Conservation (phyloP, 192 early-diverging fungal species). For the Obelidium mucronatum region DNA sequence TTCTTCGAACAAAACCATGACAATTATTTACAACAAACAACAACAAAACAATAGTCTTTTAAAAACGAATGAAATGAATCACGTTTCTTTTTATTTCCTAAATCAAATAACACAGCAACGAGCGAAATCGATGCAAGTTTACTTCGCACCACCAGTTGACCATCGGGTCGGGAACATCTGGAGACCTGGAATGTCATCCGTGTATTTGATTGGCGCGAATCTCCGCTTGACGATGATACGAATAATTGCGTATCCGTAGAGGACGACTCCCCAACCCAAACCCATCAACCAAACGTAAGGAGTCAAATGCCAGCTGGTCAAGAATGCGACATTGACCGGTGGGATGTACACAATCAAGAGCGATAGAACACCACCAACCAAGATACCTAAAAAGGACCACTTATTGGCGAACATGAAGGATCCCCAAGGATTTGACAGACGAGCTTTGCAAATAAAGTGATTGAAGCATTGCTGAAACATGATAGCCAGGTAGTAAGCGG, state of each 20-base stretch:
- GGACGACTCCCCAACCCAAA: slow-evolving; percentile 52
- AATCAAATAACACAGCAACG: too few relatives aligned
- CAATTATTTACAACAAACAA: too few relatives aligned
- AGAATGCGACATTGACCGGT: slow-evolving; percentile 47
- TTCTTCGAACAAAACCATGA: too few relatives aligned
- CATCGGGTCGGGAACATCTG: slow-evolving; percentile 76
- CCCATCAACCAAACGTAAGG: slow-evolving; percentile 85
- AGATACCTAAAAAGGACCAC: slow-evolving; percentile 42
- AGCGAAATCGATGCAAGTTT: too few relatives aligned
- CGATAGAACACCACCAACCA: slow-evolving; percentile 62
- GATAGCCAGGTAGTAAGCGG: slow-evolving; percentile 76
- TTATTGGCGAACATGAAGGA: slow-evolving; percentile 81
- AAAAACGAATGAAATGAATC: too few relatives aligned
- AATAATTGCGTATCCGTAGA: neutral
- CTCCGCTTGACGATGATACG: neutral
- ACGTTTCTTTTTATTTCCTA: too few relatives aligned
- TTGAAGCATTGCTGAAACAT: slow-evolving; percentile 93
- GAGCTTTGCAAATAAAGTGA: slow-evolving; percentile 90
- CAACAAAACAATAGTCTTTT: too few relatives aligned
- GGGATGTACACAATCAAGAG: slow-evolving; percentile 61
- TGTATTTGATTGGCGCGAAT: slow-evolving; percentile 33
- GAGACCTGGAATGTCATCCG: slow-evolving; percentile 78
- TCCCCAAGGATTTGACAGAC: slow-evolving; percentile 79
- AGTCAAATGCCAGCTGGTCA: slow-evolving; percentile 64
- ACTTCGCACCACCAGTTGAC: slow-evolving; percentile 38